A percentile compares a stretch with the other conserved stretches of the same genome.
phyloP scores from a whole-genome alignment of 2,329 filamentous ascomycete genomes.

The Atkinsonella hypoxylon region DNA sequence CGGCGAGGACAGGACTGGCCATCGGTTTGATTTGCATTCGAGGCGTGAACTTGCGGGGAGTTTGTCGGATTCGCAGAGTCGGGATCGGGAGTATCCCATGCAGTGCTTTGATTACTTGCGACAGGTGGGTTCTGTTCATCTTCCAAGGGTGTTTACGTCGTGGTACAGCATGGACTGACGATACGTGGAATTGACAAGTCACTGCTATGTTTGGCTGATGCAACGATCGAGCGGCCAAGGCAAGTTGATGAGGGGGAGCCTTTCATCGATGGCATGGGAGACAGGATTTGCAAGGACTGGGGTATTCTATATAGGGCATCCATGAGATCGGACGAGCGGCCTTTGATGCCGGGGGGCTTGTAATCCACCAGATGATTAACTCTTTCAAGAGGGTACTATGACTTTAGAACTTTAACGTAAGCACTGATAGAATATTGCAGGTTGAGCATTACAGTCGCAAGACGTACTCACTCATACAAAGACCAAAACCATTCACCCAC shows the following conservation, averaged over 20 bases:
- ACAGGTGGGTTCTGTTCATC: neutral
- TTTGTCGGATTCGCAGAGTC: neutral
- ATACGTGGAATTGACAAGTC: neutral
- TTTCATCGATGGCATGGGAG: conserved; percentile 4
- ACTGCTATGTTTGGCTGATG: conserved; percentile 5
- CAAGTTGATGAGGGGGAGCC: neutral
- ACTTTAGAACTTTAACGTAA: neutral
- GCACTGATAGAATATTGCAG: neutral
- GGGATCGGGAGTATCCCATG: neutral
- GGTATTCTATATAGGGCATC: conserved; percentile 1
- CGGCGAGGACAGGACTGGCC: neutral
- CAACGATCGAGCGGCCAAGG: conserved; percentile 5
- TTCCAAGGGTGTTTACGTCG: too few species aligned
- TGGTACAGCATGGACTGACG: too few species aligned
- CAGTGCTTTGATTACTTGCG: conserved; percentile 8
- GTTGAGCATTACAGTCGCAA: neutral
- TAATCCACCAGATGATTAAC: neutral
- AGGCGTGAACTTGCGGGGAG: neutral
- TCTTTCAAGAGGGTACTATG: neutral
- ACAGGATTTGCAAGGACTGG: conserved; percentile 6
- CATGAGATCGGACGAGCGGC: conserved; percentile 1
- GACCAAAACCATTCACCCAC: neutral
- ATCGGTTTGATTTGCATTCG: neutral
- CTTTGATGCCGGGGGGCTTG: neutral
- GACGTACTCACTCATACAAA: neutral